A percentile compares a stretch with the other conserved stretches of the same genome.
Conservation (phyloP, 495 filamentous ascomycete genomes). For the Aspergillus wentii region DNA sequence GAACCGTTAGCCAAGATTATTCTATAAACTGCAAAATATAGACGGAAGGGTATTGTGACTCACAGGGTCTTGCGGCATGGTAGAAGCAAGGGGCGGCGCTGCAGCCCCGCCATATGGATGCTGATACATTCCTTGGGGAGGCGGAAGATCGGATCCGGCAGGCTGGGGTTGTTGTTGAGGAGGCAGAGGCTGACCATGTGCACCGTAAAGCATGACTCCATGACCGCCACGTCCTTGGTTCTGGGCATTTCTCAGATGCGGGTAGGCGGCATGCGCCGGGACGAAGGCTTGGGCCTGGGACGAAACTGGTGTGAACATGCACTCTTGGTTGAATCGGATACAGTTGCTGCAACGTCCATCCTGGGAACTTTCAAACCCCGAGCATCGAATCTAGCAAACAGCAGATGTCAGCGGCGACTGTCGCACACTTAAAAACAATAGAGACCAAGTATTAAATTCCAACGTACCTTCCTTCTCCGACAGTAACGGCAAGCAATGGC, state of each 20-base stretch:
- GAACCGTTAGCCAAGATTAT: constrained; percentile 4
- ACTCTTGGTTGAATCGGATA: constrained; percentile 75
- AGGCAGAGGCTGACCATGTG: constrained; percentile 69
- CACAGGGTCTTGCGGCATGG: constrained; percentile 43
- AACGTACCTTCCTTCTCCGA: constrained; percentile 69
- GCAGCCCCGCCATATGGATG: constrained; percentile 37
- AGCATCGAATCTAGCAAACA: constrained; percentile 68
- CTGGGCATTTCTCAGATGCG: constrained; percentile 50
- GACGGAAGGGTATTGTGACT: constrained; percentile 26
- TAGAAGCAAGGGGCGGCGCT: constrained; percentile 31
- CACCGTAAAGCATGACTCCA: constrained; percentile 57
- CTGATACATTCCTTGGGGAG: constrained; percentile 45
- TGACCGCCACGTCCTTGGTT: constrained; percentile 36
- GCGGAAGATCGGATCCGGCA: constrained; percentile 37
- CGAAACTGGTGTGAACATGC: constrained; percentile 80
- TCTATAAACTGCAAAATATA: constrained; percentile 6
- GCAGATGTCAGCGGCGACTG: constrained; percentile 7
- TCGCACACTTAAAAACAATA: not conserved
- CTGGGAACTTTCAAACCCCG: constrained; percentile 71
- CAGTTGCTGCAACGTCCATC: constrained; percentile 80
- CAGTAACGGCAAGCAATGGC: constrained; percentile 86
- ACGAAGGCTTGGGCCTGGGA: constrained; percentile 82
- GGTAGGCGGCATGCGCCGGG: constrained; percentile 69
- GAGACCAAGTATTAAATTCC: not conserved
- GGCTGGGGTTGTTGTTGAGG: constrained; percentile 46